These are phyloP conservation scores for Sporothrix euskadiensis DNA, from an alignment of 2,329 filamentous ascomycete genomes.

Conservation along the genomic window DNA sequence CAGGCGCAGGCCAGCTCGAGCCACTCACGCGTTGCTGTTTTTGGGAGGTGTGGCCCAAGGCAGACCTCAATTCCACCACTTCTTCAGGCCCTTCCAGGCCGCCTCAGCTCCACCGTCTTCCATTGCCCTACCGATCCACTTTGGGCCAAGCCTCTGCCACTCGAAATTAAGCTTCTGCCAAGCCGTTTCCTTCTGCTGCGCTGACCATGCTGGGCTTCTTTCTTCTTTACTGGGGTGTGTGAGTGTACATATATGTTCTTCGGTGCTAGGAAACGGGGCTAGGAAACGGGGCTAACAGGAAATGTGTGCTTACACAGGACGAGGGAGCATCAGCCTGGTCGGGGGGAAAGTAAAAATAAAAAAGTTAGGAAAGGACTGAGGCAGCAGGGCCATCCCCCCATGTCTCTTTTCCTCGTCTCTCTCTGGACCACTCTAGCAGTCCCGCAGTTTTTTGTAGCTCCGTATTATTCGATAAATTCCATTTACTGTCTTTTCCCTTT, in stretches of 20 bases:
- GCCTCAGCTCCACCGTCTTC: not conserved
- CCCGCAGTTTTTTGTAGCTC: not conserved
- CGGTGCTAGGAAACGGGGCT: conserved; percentile 12
- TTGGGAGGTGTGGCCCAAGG: not conserved
- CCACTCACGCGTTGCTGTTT: not conserved
- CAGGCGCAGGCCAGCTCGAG: not conserved
- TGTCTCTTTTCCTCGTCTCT: not conserved
- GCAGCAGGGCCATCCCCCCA: not conserved
- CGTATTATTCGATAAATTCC: conserved; percentile 14
- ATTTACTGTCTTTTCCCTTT: not conserved
- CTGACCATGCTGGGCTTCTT: not conserved
- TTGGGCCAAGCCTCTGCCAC: conserved; percentile 3
- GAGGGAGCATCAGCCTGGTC: conserved; percentile 6
- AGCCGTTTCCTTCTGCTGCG: not conserved
- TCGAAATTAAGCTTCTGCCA: conserved; percentile 22
- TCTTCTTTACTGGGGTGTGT: not conserved
- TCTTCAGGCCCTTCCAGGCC: conserved; percentile 12
- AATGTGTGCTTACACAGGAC: not conserved
- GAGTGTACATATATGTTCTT: not conserved
- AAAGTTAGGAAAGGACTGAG: not conserved
- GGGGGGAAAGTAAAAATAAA: not conserved
- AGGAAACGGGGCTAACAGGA: conserved; percentile 9
- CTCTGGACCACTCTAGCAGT: not conserved
- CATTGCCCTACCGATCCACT: conserved; percentile 3
- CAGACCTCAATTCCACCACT: not conserved